These are phyloP conservation scores for Alternaria panax DNA, from an alignment of 2,329 filamentous ascomycete species.

Conservation along the genomic window DNA sequence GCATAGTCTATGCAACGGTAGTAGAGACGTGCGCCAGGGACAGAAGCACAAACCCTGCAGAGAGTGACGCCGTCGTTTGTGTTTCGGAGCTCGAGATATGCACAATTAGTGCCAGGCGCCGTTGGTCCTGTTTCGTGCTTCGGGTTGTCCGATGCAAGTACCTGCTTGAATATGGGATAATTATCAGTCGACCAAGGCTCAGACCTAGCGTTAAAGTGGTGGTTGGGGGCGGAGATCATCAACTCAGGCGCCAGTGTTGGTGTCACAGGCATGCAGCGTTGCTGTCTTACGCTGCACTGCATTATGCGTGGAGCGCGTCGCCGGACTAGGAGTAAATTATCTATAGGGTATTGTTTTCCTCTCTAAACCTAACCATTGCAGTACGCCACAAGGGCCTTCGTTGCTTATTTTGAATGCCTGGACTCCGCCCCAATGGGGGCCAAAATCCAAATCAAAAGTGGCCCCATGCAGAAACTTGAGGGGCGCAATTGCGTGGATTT, in stretches of 20 bases:
- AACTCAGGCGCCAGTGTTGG: neutral
- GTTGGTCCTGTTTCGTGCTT: neutral
- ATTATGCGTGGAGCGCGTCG: neutral
- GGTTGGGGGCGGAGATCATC: slow-evolving; percentile 1
- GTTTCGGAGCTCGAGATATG: neutral
- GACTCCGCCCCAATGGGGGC: slow-evolving; percentile 12
- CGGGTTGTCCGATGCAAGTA: neutral
- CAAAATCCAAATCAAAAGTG: neutral
- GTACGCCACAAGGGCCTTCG: neutral
- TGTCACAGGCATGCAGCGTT: neutral
- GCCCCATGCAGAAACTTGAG: neutral
- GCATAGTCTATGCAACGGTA: neutral
- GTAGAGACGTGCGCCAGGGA: neutral
- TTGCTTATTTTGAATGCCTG: slow-evolving; percentile 1
- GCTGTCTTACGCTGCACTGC: slow-evolving; percentile 1
- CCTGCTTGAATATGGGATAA: neutral
- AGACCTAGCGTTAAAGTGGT: neutral
- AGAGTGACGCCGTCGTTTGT: neutral
- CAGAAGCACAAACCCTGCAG: slow-evolving; percentile 1
- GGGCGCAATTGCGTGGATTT: neutral
- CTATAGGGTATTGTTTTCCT: neutral
- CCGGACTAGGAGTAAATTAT: slow-evolving; percentile 8
- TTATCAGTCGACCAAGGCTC: neutral
- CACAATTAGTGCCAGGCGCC: neutral
- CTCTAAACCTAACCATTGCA: slow-evolving; percentile 16